Conservation (phyloP, 768 basidiomycete genomes). For the Lactarius pseudohatsudake region DNA sequence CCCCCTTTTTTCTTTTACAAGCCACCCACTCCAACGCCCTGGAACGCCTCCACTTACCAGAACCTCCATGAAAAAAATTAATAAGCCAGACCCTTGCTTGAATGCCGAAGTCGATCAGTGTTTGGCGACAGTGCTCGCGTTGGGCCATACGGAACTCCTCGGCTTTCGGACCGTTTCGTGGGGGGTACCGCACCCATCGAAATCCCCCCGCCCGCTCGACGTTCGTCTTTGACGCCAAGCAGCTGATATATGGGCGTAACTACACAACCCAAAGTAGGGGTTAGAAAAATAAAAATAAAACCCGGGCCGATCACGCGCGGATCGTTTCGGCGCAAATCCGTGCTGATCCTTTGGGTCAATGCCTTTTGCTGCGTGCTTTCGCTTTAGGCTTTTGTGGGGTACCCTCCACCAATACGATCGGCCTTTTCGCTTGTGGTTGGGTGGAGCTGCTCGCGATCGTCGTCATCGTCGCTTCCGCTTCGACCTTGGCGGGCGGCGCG, state of each 20-base stretch:
- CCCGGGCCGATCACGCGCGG: not conserved
- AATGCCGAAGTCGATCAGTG: constrained; percentile 16
- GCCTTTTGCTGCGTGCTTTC: constrained; percentile 10
- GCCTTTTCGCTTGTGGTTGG: constrained; percentile 29
- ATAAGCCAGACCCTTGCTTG: not conserved
- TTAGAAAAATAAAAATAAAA: not conserved
- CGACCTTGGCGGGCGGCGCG: constrained; percentile 28
- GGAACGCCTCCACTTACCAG: constrained; percentile 1
- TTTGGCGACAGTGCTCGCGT: not conserved
- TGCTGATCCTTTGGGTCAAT: not conserved
- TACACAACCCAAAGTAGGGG: not conserved
- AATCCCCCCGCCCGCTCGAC: not conserved
- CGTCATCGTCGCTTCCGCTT: constrained; percentile 16
- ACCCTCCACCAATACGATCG: constrained; percentile 33
- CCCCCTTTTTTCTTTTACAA: not conserved
- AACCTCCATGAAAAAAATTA: not conserved
- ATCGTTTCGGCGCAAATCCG: not conserved
- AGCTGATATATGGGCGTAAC: not conserved
- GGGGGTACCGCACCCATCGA: too few relatives aligned
- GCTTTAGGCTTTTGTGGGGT: constrained; percentile 30
- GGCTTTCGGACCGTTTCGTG: constrained; percentile 13
- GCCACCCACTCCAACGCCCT: constrained; percentile 1
- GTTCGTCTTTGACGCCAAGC: not conserved
- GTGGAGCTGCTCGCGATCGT: constrained; percentile 1
- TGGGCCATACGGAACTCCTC: constrained; percentile 4